phyloP scores from a whole-genome alignment of 2,329 filamentous ascomycete genomes.

The Metarhizium rileyi region DNA sequence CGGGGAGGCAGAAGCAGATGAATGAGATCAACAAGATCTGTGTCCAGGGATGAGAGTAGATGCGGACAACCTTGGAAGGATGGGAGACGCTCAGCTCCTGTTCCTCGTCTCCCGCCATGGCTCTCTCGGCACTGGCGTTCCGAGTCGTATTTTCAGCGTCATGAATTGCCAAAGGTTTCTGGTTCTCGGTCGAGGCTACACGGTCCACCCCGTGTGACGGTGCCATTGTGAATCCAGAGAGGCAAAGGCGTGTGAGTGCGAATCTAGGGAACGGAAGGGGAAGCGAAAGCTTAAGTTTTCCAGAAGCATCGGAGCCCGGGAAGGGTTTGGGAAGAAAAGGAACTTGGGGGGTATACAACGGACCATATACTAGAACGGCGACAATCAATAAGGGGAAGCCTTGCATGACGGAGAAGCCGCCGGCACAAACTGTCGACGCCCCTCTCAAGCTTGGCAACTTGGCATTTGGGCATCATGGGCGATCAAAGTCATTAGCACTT shows the following conservation, averaged over 20 bases:
- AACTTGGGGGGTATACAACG: no score
- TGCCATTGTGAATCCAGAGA: slow-evolving; percentile 8
- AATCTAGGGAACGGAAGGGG: neutral
- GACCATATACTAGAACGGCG: no score
- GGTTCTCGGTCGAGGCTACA: slow-evolving; percentile 5
- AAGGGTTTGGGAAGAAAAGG: no score
- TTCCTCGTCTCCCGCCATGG: neutral
- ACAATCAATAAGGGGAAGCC: no score
- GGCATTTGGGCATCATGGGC: neutral
- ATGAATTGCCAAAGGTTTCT: neutral
- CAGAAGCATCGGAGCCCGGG: no score
- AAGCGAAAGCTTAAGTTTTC: no score
- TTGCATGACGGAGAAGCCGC: neutral
- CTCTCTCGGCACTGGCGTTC: neutral
- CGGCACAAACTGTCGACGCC: neutral
- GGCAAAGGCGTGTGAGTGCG: neutral
- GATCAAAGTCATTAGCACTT: no score
- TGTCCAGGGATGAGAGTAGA: slow-evolving; percentile 35
- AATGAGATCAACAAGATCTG: slow-evolving; percentile 38
- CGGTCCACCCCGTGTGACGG: slow-evolving; percentile 19
- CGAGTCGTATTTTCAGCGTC: neutral
- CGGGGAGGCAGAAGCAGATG: slow-evolving; percentile 38
- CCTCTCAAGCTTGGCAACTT: slow-evolving; percentile 1
- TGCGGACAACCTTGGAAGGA: slow-evolving; percentile 13
- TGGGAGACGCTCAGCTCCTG: neutral